Percentiles rank a stretch among this genome's conserved stretches.
Conservation (phyloP, 2,329 filamentous ascomycete species). For the Ophiobolus disseminans region DNA sequence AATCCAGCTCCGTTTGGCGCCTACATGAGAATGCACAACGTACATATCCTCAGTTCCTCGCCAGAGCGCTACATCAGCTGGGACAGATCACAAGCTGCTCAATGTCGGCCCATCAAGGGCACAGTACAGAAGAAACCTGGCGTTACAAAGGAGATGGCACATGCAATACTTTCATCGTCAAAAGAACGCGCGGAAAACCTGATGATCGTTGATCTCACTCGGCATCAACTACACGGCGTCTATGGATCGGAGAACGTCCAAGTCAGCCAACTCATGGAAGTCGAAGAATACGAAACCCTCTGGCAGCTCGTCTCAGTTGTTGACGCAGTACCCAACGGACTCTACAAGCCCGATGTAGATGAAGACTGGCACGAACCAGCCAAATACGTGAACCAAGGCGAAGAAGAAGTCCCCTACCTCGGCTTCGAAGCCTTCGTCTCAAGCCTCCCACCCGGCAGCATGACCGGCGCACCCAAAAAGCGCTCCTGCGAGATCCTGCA, state of each 20-base stretch:
- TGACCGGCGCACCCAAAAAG: conserved; percentile 97
- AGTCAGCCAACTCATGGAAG: conserved; percentile 79
- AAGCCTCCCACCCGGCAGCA: conserved; percentile 86
- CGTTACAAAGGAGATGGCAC: conserved; percentile 75
- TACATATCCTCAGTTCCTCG: conserved; percentile 79
- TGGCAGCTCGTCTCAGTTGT: conserved; percentile 92
- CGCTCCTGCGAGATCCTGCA: conserved; percentile 84
- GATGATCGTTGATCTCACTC: conserved; percentile 97
- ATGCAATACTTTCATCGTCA: conserved; percentile 73
- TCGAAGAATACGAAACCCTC: conserved; percentile 90
- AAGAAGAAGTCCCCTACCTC: conserved; percentile 46
- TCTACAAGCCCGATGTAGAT: conserved; percentile 32
- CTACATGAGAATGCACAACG: conserved; percentile 69
- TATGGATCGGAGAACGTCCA: conserved; percentile 75
- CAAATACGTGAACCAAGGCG: conserved; percentile 19
- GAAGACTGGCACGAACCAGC: conserved; percentile 42
- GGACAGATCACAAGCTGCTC: conserved; percentile 66
- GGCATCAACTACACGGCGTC: conserved; percentile 88
- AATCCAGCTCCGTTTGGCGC: conserved; percentile 89
- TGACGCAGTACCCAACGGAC: conserved; percentile 61
- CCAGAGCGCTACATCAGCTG: conserved; percentile 87
- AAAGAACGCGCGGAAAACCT: conserved; percentile 96
- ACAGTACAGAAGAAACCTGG: conserved; percentile 80
- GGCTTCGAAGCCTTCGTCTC: conserved; percentile 79
- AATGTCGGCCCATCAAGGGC: conserved; percentile 95